These are phyloP conservation scores for Apiotrichum akiyoshidainum DNA, from an alignment of 1,284 basidiomycete genomes.

Conservation along the genomic window DNA sequence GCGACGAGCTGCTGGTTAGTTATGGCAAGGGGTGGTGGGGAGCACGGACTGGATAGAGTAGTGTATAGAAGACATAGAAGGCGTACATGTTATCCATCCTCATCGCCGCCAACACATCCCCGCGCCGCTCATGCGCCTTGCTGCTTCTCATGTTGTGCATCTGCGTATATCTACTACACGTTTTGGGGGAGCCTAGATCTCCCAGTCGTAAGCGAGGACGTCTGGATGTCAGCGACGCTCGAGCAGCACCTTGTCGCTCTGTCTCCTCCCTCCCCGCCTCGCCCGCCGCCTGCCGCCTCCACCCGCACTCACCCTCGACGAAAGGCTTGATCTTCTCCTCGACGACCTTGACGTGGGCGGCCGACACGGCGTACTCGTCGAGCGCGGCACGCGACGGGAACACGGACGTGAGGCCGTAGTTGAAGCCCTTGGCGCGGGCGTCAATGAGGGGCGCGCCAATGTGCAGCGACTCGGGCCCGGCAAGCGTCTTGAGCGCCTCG, in stretches of 20 bases:
- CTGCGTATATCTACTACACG: background rate
- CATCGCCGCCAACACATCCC: background rate
- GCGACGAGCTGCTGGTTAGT: slow-evolving; percentile 80
- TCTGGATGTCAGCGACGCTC: slow-evolving; percentile 21
- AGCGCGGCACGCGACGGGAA: slow-evolving; percentile 40
- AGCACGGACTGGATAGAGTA: slow-evolving; percentile 30
- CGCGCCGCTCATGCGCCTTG: too few relatives aligned
- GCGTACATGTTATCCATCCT: background rate
- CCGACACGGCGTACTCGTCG: slow-evolving; percentile 45
- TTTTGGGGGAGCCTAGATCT: slow-evolving; percentile 32
- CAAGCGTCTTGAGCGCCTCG: slow-evolving; percentile 36
- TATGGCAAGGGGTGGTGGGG: slow-evolving; percentile 94
- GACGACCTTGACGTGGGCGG: slow-evolving; percentile 45
- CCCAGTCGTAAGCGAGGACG: slow-evolving; percentile 51
- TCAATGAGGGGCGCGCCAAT: slow-evolving; percentile 45
- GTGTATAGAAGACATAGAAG: background rate
- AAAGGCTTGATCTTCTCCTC: slow-evolving; percentile 42
- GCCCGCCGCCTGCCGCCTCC: too few relatives aligned
- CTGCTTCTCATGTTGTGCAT: background rate
- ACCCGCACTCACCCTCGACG: slow-evolving; percentile 37
- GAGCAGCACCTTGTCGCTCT: background rate
- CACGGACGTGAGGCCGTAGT: slow-evolving; percentile 50
- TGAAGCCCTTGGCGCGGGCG: slow-evolving; percentile 45
- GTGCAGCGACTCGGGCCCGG: slow-evolving; percentile 35
- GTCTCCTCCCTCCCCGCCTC: too few relatives aligned